Base-by-base conservation (phyloP, 1,139 yeast genomes). In the Geotrichum aggregatum region DNA sequence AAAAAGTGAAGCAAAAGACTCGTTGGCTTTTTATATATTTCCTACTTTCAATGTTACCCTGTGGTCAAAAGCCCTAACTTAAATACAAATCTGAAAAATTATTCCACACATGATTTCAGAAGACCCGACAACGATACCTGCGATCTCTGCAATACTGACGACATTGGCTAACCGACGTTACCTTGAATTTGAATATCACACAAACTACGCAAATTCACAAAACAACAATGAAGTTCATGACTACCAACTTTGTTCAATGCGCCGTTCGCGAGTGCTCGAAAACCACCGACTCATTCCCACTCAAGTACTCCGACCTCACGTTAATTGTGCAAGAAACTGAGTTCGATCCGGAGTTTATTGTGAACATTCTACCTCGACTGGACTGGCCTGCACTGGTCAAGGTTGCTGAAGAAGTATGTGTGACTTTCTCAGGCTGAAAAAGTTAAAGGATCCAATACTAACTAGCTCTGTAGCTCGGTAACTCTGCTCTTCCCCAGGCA, bases 201-300 rank as follows among this genome's bases (percentile, higher is more conserved):
- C 28, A 18, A 6, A 7, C 11, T 2, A 34, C 36, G 5, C 35
- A 11, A 38, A 7, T 39, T 26, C 13, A 42, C 44, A 24, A 5
- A 5, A 24, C 28, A 24, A 24, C 8, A 33, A 91, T 92, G 98
- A 92, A 92, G 73, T 83, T 92, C 63, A 74, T 92, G 42, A 91
- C 98, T 31, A 87, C 98, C 41, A 92, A 94, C 69, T 94, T 92
- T 69, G 95, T 92, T 57, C 89, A 86, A 68, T 92, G 99, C 70
- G 92, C 98, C 0, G 87, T 89, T 57, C 83, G 85, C 63, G 66
- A 81, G 4, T 92, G 99, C 66, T 87, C 84, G 54, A 73, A 82
- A 28, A 78, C 92, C 8, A 78, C 80, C 30, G 80, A 82, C 5
- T 80, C 95, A 18, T 92, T 89, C 66, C 99, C 99, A 1, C 76